Evolutionary conservation across 2,329 filamentous ascomycete genomes (phyloP).

Genomic region (Berkeleyomyces rouxiae): DNA sequence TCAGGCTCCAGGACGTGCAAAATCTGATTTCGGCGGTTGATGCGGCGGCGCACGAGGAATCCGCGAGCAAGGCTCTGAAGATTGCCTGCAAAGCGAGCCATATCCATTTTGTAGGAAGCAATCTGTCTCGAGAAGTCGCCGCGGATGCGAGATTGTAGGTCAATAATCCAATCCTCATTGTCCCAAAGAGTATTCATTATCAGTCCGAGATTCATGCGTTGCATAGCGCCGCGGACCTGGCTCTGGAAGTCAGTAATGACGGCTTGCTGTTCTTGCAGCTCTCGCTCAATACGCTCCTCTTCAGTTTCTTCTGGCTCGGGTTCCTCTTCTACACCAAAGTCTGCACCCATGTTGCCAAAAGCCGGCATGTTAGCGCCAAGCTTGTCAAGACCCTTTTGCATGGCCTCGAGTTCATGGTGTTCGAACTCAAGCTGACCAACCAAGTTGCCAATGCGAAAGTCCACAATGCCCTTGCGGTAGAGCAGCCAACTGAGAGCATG

Average conservation of each 20-base stretch:
- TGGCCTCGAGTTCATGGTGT: conserved; percentile 90
- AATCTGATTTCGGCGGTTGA: conserved; percentile 45
- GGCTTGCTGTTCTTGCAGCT: conserved; percentile 59
- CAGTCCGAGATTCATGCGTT: conserved; percentile 59
- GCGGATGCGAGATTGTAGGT: conserved; percentile 73
- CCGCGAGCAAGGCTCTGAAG: conserved; percentile 70
- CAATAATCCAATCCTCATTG: conserved; percentile 56
- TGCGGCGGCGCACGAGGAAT: conserved; percentile 49
- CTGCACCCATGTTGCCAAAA: conserved; percentile 92
- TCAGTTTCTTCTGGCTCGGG: conserved; percentile 72
- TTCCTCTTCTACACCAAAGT: conserved; percentile 73
- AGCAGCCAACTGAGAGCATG: conserved; percentile 96
- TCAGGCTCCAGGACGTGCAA: conserved; percentile 56
- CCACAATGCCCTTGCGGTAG: conserved; percentile 83
- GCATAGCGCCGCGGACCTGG: conserved; percentile 65
- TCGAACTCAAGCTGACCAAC: conserved; percentile 95
- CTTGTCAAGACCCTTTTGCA: conserved; percentile 92
- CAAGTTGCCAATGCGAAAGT: conserved; percentile 90
- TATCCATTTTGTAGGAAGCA: conserved; percentile 62
- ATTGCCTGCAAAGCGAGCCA: conserved; percentile 62
- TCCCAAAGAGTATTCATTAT: conserved; percentile 87
- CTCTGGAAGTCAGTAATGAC: conserved; percentile 67
- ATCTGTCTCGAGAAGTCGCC: conserved; percentile 80
- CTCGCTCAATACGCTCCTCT: conserved; percentile 70
- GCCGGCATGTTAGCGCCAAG: conserved; percentile 91